These are phyloP conservation scores for Persicaria maculosa DNA, from an alignment of 148 eudicot species.

Conservation along the genomic window DNA sequence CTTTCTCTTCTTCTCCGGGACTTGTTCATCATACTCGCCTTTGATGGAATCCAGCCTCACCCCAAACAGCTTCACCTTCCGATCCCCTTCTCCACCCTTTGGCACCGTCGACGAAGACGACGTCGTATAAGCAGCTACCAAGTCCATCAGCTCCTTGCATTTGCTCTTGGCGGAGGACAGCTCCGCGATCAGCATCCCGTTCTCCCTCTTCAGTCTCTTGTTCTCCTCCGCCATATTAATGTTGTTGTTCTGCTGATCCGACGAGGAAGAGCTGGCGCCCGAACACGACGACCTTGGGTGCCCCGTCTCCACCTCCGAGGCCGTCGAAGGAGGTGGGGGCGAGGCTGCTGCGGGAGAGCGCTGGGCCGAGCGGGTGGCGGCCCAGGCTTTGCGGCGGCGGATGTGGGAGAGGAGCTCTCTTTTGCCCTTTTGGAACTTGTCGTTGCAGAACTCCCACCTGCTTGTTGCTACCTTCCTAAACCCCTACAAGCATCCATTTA, in stretches of 20 bases:
- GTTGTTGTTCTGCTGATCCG: slow-evolving; percentile 24
- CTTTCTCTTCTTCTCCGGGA: too few species aligned
- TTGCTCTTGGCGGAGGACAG: slow-evolving; percentile 55
- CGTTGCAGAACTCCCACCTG: slow-evolving; percentile 86
- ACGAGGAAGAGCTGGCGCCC: slow-evolving; percentile 50
- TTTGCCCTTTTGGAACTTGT: slow-evolving; percentile 61
- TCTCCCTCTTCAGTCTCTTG: slow-evolving; percentile 57
- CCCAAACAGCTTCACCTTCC: slow-evolving; percentile 60
- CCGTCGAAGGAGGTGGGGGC: not conserved
- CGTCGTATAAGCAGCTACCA: slow-evolving; percentile 35
- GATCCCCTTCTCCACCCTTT: slow-evolving; percentile 16
- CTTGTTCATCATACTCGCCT: too few species aligned
- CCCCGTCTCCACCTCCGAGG: slow-evolving; percentile 31
- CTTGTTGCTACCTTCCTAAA: slow-evolving; percentile 77
- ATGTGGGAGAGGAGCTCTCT: slow-evolving; percentile 51
- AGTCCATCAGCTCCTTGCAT: slow-evolving; percentile 60
- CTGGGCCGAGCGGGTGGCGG: slow-evolving; percentile 12
- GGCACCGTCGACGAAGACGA: not conserved
- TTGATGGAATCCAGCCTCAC: slow-evolving; percentile 40
- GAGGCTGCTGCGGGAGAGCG: slow-evolving; percentile 17
- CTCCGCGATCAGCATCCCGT: slow-evolving; percentile 55
- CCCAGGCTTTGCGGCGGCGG: slow-evolving; percentile 67
- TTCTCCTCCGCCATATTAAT: slow-evolving; percentile 57
- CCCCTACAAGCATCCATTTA: slow-evolving; percentile 32
- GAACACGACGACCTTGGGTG: slow-evolving; percentile 48